Evolutionary conservation across 345 rosid genomes (phyloP).

Genomic region (Pugionium dolabratum): DNA sequence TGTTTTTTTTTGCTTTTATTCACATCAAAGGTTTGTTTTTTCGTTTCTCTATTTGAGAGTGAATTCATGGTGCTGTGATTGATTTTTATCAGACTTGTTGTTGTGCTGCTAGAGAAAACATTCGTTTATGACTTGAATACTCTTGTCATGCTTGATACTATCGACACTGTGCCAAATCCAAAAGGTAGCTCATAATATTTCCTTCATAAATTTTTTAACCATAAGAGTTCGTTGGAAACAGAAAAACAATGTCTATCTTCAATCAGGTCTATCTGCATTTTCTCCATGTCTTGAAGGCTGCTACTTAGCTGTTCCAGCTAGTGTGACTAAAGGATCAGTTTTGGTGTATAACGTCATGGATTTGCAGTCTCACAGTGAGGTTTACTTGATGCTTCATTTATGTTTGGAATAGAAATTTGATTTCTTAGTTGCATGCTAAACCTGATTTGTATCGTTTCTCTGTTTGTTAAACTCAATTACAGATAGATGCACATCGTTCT

Average conservation of each 20-base stretch:
- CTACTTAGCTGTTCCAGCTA: constrained; percentile 94
- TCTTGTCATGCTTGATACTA: constrained; percentile 68
- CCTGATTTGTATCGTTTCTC: background rate
- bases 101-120: constrained; percentile 81
- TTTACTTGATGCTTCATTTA: constrained; percentile 33
- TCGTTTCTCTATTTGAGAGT: background rate
- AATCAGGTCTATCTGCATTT: constrained; percentile 80
- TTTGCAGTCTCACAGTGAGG: constrained; percentile 84
- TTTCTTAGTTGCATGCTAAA: background rate
- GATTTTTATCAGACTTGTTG: constrained; percentile 65
- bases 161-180: constrained; percentile 74
- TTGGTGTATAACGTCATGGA: constrained; percentile 83
- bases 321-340: constrained; percentile 73
- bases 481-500: constrained; percentile 92
- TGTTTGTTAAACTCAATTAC: constrained; percentile 30
- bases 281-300: constrained; percentile 81
- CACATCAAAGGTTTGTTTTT: background rate
- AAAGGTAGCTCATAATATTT: constrained; percentile 53
- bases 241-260: background rate
- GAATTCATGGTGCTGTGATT: constrained; percentile 23
- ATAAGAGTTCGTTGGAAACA: background rate
- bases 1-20: background rate
- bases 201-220: background rate
- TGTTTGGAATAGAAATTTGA: background rate
- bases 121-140: constrained; percentile 72